These are phyloP conservation scores for Podila clonocystis DNA, from an alignment of 192 early-diverging fungal genomes.

Conservation along the genomic window DNA sequence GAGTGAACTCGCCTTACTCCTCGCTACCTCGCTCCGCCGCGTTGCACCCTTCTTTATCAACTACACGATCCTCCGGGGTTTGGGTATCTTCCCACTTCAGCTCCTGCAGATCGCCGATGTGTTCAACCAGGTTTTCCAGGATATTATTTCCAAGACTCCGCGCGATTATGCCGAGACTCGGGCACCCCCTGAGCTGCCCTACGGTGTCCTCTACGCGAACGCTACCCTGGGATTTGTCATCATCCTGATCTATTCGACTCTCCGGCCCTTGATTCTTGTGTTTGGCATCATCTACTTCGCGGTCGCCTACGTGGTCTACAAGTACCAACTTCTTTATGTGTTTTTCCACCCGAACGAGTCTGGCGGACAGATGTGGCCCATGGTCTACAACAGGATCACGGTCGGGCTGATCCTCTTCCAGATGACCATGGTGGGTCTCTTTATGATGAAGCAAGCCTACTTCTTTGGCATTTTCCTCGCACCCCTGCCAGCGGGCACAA, in stretches of 20 bases:
- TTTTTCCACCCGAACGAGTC: conserved; percentile 82
- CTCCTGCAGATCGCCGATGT: conserved; percentile 74
- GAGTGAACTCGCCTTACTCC: conserved; percentile 64
- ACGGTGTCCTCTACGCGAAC: conserved; percentile 75
- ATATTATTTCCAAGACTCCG: conserved; percentile 77
- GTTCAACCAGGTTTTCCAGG: conserved; percentile 62
- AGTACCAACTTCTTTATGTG: conserved; percentile 84
- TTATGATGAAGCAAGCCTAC: conserved; percentile 66
- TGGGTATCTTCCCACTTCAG: conserved; percentile 75
- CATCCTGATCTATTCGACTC: conserved; percentile 78
- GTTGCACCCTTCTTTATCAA: conserved; percentile 86
- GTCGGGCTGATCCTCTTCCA: conserved; percentile 73
- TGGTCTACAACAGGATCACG: conserved; percentile 75
- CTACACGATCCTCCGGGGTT: conserved; percentile 78
- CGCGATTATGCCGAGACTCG: conserved; percentile 81
- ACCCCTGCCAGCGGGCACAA: conserved; percentile 60
- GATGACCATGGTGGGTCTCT: conserved; percentile 70
- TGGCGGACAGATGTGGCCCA: conserved; percentile 77
- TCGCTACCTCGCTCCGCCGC: conserved; percentile 73
- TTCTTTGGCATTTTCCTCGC: conserved; percentile 55
- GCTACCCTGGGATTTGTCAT: conserved; percentile 79
- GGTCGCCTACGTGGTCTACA: conserved; percentile 73
- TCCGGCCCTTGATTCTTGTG: conserved; percentile 74
- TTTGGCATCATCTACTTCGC: conserved; percentile 78
- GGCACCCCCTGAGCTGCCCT: conserved; percentile 75